phyloP scores from a whole-genome alignment of 2,329 filamentous ascomycete genomes.

The Harringtonia aguacate region DNA sequence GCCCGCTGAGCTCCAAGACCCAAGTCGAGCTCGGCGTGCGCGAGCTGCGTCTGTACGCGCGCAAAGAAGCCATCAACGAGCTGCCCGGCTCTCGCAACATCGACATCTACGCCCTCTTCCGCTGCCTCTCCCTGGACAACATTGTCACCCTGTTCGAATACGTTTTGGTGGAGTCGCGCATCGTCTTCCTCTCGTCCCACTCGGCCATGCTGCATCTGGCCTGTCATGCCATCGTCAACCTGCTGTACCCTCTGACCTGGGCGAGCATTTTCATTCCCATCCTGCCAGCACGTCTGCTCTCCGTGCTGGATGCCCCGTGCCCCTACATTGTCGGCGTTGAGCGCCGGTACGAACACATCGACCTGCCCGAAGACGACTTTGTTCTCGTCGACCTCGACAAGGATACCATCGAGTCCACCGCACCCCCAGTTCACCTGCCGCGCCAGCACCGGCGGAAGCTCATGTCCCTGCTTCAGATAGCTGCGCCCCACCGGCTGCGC shows the following conservation, averaged over 20 bases:
- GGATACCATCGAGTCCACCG: constrained; percentile 77
- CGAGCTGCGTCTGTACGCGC: constrained; percentile 82
- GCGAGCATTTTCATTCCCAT: constrained; percentile 89
- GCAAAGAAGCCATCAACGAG: constrained; percentile 89
- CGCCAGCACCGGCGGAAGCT: constrained; percentile 86
- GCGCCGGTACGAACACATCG: constrained; percentile 74
- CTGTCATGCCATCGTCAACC: constrained; percentile 71
- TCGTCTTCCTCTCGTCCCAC: constrained; percentile 92
- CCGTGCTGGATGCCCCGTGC: constrained; percentile 86
- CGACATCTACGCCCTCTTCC: constrained; percentile 87
- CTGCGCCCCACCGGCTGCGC: constrained; percentile 79
- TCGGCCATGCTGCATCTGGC: constrained; percentile 93
- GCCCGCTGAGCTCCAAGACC: constrained; percentile 84
- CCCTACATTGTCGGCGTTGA: constrained; percentile 97
- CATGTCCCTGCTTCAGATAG: constrained; percentile 74
- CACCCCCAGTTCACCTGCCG: constrained; percentile 64
- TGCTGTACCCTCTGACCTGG: constrained; percentile 89
- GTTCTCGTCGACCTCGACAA: constrained; percentile 89
- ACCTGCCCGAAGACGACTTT: constrained; percentile 89
- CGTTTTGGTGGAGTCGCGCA: constrained; percentile 82
- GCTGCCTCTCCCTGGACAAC: constrained; percentile 81
- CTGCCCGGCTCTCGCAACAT: constrained; percentile 83
- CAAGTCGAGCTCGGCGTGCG: constrained; percentile 88
- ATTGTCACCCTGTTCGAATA: constrained; percentile 90
- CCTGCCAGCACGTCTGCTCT: constrained; percentile 75